phyloP scores from a whole-genome alignment of 1,139 yeast genomes.

The Diutina neorugosa region DNA sequence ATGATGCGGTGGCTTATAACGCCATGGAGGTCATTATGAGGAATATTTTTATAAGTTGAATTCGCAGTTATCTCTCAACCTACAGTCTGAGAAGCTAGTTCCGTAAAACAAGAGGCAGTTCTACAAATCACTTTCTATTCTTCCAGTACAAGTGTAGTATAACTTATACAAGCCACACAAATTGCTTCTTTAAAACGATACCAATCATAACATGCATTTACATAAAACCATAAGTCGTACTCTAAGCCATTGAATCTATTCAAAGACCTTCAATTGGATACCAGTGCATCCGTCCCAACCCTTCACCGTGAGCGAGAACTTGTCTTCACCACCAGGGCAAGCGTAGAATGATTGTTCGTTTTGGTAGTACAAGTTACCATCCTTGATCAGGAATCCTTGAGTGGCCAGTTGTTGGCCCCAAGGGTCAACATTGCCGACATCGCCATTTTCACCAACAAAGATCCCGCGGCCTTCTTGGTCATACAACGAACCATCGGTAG shows the following conservation, averaged over 20 bases:
- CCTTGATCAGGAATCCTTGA: neutral
- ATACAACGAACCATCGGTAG: neutral
- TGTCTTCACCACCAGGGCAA: neutral
- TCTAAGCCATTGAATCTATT: neutral
- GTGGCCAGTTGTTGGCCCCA: slow-evolving; percentile 3
- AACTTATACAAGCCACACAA: too few relatives aligned
- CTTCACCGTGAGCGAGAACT: neutral
- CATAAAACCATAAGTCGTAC: neutral
- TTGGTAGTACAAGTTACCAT: neutral
- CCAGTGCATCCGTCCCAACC: slow-evolving; percentile 3
- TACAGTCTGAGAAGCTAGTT: too few relatives aligned
- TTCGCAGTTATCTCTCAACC: too few relatives aligned
- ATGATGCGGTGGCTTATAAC: too few relatives aligned
- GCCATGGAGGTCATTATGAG: too few relatives aligned
- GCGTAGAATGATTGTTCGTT: neutral
- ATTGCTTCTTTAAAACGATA: neutral
- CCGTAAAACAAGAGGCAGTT: too few relatives aligned
- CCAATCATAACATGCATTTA: neutral
- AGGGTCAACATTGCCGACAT: slow-evolving; percentile 2
- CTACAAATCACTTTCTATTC: too few relatives aligned
- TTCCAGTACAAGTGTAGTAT: too few relatives aligned
- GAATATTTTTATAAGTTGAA: too few relatives aligned
- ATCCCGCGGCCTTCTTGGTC: neutral
- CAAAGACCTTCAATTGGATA: neutral
- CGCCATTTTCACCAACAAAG: slow-evolving; percentile 1